phyloP scores from a whole-genome alignment of 306 rosid species.

The Dryas alaskensis region DNA sequence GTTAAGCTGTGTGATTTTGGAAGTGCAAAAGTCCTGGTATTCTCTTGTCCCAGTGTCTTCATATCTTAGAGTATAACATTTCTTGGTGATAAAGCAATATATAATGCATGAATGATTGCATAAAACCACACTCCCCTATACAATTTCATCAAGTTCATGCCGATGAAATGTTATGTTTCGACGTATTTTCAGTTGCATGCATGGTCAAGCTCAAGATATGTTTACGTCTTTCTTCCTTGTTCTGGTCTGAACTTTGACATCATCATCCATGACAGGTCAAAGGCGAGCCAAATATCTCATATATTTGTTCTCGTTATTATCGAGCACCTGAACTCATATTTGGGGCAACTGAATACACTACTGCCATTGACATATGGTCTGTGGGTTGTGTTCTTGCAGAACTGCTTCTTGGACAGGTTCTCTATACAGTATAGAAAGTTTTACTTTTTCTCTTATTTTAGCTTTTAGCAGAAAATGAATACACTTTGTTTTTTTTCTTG shows the following conservation, averaged over 20 bases:
- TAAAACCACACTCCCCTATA: not conserved
- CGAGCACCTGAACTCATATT: slow-evolving; percentile 76
- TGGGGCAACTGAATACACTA: slow-evolving; percentile 70
- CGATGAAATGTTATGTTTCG: not conserved
- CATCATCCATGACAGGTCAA: slow-evolving; percentile 41
- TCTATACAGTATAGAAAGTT: slow-evolving; percentile 6
- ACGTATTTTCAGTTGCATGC: not conserved
- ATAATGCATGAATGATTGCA: not conserved
- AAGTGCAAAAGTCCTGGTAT: slow-evolving; percentile 82
- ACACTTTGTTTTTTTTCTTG: not conserved
- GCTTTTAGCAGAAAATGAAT: not conserved
- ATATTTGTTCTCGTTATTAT: slow-evolving; percentile 71
- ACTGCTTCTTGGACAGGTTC: slow-evolving; percentile 68
- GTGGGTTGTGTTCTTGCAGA: slow-evolving; percentile 70
- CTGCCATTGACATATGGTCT: slow-evolving; percentile 73
- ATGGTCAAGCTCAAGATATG: not conserved
- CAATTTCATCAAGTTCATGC: not conserved
- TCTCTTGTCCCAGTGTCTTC: slow-evolving; percentile 22
- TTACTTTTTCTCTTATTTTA: not conserved
- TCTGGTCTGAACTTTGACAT: slow-evolving; percentile 10
- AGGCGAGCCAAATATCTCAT: slow-evolving; percentile 75
- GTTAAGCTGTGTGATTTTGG: slow-evolving; percentile 70
- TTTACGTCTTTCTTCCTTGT: not conserved
- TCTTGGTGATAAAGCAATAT: not conserved
- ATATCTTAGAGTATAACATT: not conserved